phyloP scores from a whole-genome alignment of 179 eudicot genomes.

The Dionaea muscipula region DNA sequence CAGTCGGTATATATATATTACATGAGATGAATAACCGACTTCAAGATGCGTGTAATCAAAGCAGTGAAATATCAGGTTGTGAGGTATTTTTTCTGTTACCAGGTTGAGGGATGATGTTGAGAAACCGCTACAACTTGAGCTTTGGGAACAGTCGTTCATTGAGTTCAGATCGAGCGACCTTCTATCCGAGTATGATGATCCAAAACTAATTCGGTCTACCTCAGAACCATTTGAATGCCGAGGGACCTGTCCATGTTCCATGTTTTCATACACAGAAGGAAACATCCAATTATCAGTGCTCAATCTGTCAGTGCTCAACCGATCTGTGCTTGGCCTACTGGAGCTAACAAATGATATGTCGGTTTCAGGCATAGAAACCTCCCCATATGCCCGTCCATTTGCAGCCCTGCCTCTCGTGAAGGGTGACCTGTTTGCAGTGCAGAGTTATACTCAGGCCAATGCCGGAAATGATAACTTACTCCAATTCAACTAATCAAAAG shows the following conservation, averaged over 20 bases:
- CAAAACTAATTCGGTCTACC: conserved; percentile 28
- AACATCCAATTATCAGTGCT: conserved; percentile 1
- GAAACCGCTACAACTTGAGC: conserved; percentile 19
- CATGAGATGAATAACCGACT: neutral
- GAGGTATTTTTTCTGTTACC: conserved; percentile 11
- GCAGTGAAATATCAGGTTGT: neutral
- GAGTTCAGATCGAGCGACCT: conserved; percentile 20
- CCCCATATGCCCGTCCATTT: conserved; percentile 55
- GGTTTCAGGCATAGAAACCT: conserved; percentile 36
- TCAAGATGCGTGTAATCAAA: neutral
- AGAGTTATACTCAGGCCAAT: too few relatives aligned
- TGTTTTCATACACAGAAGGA: conserved; percentile 20
- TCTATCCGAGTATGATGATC: conserved; percentile 19
- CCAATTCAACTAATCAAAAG: too few relatives aligned
- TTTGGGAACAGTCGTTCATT: conserved; percentile 8
- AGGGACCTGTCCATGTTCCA: conserved; percentile 26
- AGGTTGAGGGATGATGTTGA: conserved; percentile 13
- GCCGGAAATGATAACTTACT: too few relatives aligned
- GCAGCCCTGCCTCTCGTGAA: conserved; percentile 49
- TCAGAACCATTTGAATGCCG: conserved; percentile 44
- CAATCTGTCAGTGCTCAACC: conserved; percentile 14
- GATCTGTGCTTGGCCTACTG: conserved; percentile 51
- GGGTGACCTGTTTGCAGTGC: conserved; percentile 48
- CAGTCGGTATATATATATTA: conserved; percentile 1
- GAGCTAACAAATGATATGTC: conserved; percentile 81